phyloP scores from a whole-genome alignment of 768 basidiomycete genomes.

The Panaeolus papilionaceus region DNA sequence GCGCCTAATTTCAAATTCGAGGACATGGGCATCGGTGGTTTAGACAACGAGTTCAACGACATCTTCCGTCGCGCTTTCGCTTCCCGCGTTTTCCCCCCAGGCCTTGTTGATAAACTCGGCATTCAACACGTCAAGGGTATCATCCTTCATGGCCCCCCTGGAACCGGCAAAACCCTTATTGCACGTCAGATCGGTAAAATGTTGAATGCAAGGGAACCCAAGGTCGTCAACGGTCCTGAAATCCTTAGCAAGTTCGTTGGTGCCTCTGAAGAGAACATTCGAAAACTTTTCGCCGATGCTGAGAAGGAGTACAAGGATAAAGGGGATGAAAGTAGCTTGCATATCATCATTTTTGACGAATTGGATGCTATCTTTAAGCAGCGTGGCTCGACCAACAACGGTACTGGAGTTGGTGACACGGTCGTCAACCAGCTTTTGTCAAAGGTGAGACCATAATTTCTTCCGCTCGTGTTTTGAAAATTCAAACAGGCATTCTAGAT shows the following conservation, averaged over 20 bases:
- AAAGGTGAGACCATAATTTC: slow-evolving; percentile 60
- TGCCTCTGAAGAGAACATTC: slow-evolving; percentile 95
- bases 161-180: slow-evolving; percentile 98
- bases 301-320: slow-evolving; percentile 99
- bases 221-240: slow-evolving; percentile 98
- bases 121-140: slow-evolving; percentile 99
- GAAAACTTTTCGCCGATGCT: slow-evolving; percentile 97
- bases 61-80: slow-evolving; percentile 99
- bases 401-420: slow-evolving; percentile 98
- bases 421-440: slow-evolving; percentile 98
- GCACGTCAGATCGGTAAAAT: slow-evolving; percentile 99
- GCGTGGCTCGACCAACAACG: slow-evolving; percentile 88
- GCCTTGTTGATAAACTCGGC: slow-evolving; percentile 94
- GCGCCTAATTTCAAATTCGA: slow-evolving; percentile 99
- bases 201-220: slow-evolving; percentile 97
- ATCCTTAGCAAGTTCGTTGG: slow-evolving; percentile 97
- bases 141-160: slow-evolving; percentile 93
- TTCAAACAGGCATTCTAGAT: slow-evolving; percentile 58
- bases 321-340: slow-evolving; percentile 94
- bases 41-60: slow-evolving; percentile 92
- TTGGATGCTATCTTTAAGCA: slow-evolving; percentile 99
- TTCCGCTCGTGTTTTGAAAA: not conserved
- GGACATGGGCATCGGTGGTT: slow-evolving; percentile 99
- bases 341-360: slow-evolving; percentile 99
- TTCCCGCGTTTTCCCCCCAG: slow-evolving; percentile 97